phyloP scores from a whole-genome alignment of 139 green algal genomes.

The Chlorella sp. region DNA sequence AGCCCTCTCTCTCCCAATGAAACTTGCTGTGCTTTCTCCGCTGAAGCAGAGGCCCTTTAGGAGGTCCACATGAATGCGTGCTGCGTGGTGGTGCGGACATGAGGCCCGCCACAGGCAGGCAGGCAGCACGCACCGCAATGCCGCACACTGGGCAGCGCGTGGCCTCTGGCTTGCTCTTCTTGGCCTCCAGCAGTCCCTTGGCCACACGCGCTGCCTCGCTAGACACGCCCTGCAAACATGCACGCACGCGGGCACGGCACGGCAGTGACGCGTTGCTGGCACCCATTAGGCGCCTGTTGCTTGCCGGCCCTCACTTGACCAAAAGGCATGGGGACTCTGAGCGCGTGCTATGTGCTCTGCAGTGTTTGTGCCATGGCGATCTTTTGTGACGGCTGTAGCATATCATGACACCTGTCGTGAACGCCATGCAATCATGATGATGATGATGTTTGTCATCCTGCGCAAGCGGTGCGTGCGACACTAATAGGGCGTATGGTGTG shows the following conservation, averaged over 20 bases:
- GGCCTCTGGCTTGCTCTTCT: conserved; percentile 61
- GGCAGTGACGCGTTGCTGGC: neutral
- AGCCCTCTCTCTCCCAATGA: too few relatives aligned
- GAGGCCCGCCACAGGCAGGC: too few relatives aligned
- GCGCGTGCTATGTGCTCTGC: too few relatives aligned
- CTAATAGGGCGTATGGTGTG: neutral
- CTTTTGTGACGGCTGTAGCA: too few relatives aligned
- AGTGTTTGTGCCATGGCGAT: too few relatives aligned
- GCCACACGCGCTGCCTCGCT: neutral
- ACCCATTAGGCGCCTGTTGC: too few relatives aligned
- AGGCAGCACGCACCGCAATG: conserved; percentile 16
- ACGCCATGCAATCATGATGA: too few relatives aligned
- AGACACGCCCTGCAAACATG: neutral
- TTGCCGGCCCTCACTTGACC: too few relatives aligned
- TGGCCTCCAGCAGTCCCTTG: conserved; percentile 22
- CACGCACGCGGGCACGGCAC: neutral
- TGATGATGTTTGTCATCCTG: too few relatives aligned
- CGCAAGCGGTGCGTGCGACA: neutral
- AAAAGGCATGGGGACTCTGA: too few relatives aligned
- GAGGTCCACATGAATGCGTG: neutral
- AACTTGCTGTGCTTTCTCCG: too few relatives aligned
- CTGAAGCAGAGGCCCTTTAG: neutral
- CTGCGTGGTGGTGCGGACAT: neutral
- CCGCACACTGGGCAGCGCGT: conserved; percentile 62
- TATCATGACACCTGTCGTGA: too few relatives aligned